Percentiles rank a stretch among this genome's conserved stretches.
Conservation (phyloP, 148 eudicot genomes). For the Silene uniflora region DNA sequence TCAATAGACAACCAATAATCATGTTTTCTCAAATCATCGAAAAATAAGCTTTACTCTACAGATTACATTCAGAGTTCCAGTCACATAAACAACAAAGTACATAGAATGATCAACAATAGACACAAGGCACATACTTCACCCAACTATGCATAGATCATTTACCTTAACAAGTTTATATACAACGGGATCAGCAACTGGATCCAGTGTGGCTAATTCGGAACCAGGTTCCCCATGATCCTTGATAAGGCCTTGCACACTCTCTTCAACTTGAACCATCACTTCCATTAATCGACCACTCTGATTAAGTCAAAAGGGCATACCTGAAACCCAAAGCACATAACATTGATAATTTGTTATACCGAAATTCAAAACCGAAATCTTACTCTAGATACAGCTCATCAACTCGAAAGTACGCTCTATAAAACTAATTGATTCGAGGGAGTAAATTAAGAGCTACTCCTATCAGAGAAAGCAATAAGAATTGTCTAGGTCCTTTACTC, state of each 20-base stretch:
- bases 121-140: not conserved
- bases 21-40: not conserved
- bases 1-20: not conserved
- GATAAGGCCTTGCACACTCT: conserved; percentile 31
- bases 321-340: conserved; percentile 35
- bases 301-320: conserved; percentile 34
- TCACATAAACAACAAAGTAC: not conserved
- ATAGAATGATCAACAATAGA: not conserved
- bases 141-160: conserved; percentile 10
- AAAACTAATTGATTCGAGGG: not conserved
- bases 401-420: not conserved
- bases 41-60: not conserved
- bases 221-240: conserved; percentile 27
- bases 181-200: conserved; percentile 61
- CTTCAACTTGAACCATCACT: conserved; percentile 40
- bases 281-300: conserved; percentile 52
- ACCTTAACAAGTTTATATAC: conserved; percentile 90
- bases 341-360: not conserved
- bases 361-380: not conserved
- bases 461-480: too few species aligned
- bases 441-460: too few species aligned
- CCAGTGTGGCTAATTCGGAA: conserved; percentile 27
- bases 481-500: too few species aligned
- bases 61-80: not conserved
- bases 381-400: not conserved